Conservation (phyloP, 2,329 filamentous ascomycete species). For the Stagonosporopsis vannaccii region DNA sequence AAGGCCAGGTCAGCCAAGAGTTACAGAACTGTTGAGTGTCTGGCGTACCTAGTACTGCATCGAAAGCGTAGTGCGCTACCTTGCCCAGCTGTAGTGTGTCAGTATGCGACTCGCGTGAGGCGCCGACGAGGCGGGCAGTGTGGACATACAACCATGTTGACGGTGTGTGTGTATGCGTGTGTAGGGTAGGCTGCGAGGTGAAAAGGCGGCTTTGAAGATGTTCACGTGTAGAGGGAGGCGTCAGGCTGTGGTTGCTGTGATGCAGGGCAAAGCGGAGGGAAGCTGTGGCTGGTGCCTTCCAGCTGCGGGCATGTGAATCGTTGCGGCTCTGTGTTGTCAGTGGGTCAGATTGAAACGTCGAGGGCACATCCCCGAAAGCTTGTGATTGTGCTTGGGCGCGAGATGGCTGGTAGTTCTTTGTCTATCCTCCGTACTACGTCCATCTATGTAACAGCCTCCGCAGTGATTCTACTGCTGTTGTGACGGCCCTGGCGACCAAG, state of each 20-base stretch:
- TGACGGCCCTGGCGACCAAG: not conserved
- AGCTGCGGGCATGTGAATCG: conserved; percentile 22
- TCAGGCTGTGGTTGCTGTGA: conserved; percentile 19
- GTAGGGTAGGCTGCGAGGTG: not conserved
- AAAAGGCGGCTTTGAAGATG: not conserved
- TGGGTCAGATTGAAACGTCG: conserved; percentile 18
- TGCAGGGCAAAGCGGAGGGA: conserved; percentile 25
- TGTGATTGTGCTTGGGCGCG: not conserved
- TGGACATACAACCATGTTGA: conserved; percentile 50
- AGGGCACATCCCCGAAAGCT: conserved; percentile 5
- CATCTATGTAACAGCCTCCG: conserved; percentile 6
- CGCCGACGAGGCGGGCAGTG: conserved; percentile 6
- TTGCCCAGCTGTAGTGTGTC: conserved; percentile 79
- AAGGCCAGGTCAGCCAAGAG: conserved; percentile 19
- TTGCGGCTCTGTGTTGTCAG: conserved; percentile 32
- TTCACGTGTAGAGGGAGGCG: conserved; percentile 12
- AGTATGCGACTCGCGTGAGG: conserved; percentile 32
- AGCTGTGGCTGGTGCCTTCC: conserved; percentile 37
- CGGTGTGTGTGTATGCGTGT: not conserved
- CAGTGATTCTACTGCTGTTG: not conserved
- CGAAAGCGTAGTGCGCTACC: conserved; percentile 93
- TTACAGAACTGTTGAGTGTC: conserved; percentile 8
- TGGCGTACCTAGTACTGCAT: conserved; percentile 83
- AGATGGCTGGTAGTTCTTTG: not conserved
- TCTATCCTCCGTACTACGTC: not conserved